Conservation (phyloP, 2,329 filamentous ascomycete genomes). For the Phaeophleospora eucalypticola region DNA sequence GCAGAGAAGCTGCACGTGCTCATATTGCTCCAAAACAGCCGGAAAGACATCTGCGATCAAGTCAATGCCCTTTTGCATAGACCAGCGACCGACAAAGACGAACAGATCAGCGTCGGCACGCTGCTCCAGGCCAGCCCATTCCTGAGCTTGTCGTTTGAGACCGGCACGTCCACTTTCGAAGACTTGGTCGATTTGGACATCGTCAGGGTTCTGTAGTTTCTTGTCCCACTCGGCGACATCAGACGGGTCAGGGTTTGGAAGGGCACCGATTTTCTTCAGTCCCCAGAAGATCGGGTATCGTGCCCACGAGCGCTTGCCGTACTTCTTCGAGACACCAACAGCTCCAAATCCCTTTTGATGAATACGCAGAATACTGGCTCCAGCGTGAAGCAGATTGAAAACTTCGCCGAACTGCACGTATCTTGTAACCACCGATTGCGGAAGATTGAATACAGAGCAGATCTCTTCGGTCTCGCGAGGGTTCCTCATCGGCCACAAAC, state of each 20-base stretch:
- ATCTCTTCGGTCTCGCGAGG: slow-evolving; percentile 60
- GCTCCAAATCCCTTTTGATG: slow-evolving; percentile 66
- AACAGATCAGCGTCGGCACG: slow-evolving; percentile 61
- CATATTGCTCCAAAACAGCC: slow-evolving; percentile 56
- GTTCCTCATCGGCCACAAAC: slow-evolving; percentile 63
- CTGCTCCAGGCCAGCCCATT: slow-evolving; percentile 62
- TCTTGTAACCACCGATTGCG: slow-evolving; percentile 52
- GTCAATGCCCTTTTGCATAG: slow-evolving; percentile 65
- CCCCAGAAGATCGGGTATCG: slow-evolving; percentile 69
- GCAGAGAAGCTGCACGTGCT: slow-evolving; percentile 59
- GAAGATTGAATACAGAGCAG: slow-evolving; percentile 61
- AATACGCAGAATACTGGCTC: slow-evolving; percentile 60
- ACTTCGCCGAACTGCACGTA: slow-evolving; percentile 67
- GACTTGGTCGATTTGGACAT: slow-evolving; percentile 51
- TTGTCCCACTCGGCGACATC: slow-evolving; percentile 60
- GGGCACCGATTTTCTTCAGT: slow-evolving; percentile 57
- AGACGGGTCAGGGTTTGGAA: slow-evolving; percentile 63
- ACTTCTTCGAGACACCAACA: slow-evolving; percentile 65
- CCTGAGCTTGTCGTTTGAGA: slow-evolving; percentile 59
- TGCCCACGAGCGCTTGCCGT: slow-evolving; percentile 62
- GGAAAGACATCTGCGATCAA: slow-evolving; percentile 66
- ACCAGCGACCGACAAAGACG: slow-evolving; percentile 67
- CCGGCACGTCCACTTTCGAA: slow-evolving; percentile 53
- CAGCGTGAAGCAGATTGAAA: slow-evolving; percentile 66
- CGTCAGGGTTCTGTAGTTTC: slow-evolving; percentile 47